Evolutionary conservation across 768 basidiomycete genomes (phyloP).

Genomic region (Mycena sanguinolenta): DNA sequence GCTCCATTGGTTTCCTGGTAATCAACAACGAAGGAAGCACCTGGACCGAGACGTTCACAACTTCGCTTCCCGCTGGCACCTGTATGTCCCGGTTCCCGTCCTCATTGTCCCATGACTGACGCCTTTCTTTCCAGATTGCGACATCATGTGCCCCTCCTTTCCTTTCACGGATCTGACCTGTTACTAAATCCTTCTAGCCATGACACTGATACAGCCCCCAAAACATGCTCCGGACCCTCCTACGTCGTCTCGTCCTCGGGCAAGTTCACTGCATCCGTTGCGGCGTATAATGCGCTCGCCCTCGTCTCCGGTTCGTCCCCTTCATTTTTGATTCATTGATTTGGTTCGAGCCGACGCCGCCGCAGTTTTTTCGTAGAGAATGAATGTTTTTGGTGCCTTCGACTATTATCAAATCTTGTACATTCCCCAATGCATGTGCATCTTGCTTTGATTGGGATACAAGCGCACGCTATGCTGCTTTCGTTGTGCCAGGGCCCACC

Average conservation of each 20-base stretch:
- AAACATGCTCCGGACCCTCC: slow-evolving; percentile 25
- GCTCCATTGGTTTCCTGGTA: slow-evolving; percentile 52
- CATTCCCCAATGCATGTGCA: slow-evolving; percentile 16
- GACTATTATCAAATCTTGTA: slow-evolving; percentile 20
- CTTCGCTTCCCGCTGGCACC: slow-evolving; percentile 38
- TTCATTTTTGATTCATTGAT: slow-evolving; percentile 13
- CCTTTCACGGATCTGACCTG: slow-evolving; percentile 7
- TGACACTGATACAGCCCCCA: slow-evolving; percentile 25
- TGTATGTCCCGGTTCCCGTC: slow-evolving; percentile 25
- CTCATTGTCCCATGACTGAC: slow-evolving; percentile 15
- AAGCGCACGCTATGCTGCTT: slow-evolving; percentile 2
- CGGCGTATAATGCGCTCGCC: slow-evolving; percentile 28
- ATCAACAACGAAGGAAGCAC: slow-evolving; percentile 58
- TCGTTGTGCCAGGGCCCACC: too few species aligned
- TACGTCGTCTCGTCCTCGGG: slow-evolving; percentile 26
- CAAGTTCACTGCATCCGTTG: slow-evolving; percentile 27
- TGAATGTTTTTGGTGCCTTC: slow-evolving; percentile 8
- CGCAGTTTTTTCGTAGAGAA: slow-evolving; percentile 22
- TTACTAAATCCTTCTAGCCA: slow-evolving; percentile 16
- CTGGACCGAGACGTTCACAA: slow-evolving; percentile 56
- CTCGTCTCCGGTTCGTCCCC: slow-evolving; percentile 23
- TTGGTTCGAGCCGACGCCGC: slow-evolving; percentile 18
- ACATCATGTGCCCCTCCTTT: slow-evolving; percentile 23
- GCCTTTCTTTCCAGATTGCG: slow-evolving; percentile 24
- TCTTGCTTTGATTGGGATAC: slow-evolving; percentile 12